Evolutionary conservation across 441 rosid species (phyloP), one percentile per base, ranked within the genome.

Genomic region (Mallotus repandus): DNA sequence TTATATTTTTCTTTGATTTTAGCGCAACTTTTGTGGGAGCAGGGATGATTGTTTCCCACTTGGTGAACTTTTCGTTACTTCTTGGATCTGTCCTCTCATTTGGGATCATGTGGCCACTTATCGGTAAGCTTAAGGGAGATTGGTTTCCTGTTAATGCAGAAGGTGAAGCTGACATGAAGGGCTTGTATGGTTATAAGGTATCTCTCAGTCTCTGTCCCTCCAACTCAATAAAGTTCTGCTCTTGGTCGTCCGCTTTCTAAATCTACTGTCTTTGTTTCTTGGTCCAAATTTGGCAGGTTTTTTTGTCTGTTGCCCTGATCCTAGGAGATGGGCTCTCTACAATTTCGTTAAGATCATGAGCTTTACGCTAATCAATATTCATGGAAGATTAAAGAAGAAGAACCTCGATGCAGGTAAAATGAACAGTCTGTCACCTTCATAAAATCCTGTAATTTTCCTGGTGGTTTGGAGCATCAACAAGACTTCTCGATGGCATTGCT

Each of bases 41-140:
- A 35, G 99, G 99, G 67, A 95, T 95, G 98, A 89, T 95, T 9
- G 94, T 97, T 76, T 85, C 97, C 43, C 97, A 95, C 76, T 75
- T 86, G 4, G 99, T 92, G 76, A 95, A 92, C 75, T 32, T 95
- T 52, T 95, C 99, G 58, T 70, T 95, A 84, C 89, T 95, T 65
- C 80, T 92, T 35, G 99, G 99, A 69, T 96, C 99, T 66, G 77
- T 89, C 43, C 86, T 95, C 70, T 95, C 99, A 6, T 83, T 85
- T 72, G 99, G 98, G 57, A 41, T 95, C 4, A 88, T 89, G 97
- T 95, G 98, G 98, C 98, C 99, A 55, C 92, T 89, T n/a, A 88
- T 95, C 53, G 76, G 76, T 67, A 75, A 75, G 70, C 90, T 78
- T 25, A 89, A 92, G 81, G 98, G 98, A 70, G 74, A 88, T 10